Percentiles rank a stretch among this genome's conserved stretches.
These are phyloP conservation scores for Sugiyamaella novakii DNA, from an alignment of 1,139 yeast species.

Conservation along the genomic window DNA sequence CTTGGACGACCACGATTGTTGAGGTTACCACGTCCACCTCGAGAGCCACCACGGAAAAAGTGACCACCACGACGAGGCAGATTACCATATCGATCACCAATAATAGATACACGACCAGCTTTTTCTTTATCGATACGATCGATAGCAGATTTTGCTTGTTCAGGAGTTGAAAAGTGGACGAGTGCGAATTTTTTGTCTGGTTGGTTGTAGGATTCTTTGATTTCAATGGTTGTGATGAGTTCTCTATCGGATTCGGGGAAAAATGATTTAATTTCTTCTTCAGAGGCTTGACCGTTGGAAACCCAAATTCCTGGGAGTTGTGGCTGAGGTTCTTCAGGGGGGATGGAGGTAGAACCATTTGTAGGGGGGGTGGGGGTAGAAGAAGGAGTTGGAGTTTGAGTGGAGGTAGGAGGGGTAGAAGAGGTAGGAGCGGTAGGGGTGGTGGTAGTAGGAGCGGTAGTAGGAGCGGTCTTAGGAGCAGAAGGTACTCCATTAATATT, in stretches of 20 bases:
- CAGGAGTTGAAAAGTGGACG: conserved; percentile 43
- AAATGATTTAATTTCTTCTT: conserved; percentile 39
- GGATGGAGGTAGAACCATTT: neutral
- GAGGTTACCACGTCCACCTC: conserved; percentile 25
- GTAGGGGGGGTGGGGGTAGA: neutral
- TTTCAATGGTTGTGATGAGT: conserved; percentile 37
- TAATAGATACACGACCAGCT: conserved; percentile 36
- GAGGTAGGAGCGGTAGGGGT: neutral
- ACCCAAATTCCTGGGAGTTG: conserved; percentile 46
- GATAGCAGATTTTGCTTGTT: conserved; percentile 42
- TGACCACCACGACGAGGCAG: conserved; percentile 23
- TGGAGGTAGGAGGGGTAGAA: neutral
- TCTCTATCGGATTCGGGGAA: conserved; percentile 42
- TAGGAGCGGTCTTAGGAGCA: neutral
- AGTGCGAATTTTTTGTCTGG: conserved; percentile 42
- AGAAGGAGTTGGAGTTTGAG: neutral
- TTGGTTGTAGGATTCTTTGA: conserved; percentile 36
- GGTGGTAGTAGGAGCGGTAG: neutral
- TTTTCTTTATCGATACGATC: conserved; percentile 40
- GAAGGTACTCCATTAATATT: neutral
- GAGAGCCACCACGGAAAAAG: conserved; percentile 23
- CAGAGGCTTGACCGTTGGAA: conserved; percentile 41
- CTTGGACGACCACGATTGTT: no score
- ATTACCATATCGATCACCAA: conserved; percentile 26
- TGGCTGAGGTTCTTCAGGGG: conserved; percentile 21